phyloP scores from a whole-genome alignment of 495 filamentous ascomycete genomes.

The Penicillium coffeae region DNA sequence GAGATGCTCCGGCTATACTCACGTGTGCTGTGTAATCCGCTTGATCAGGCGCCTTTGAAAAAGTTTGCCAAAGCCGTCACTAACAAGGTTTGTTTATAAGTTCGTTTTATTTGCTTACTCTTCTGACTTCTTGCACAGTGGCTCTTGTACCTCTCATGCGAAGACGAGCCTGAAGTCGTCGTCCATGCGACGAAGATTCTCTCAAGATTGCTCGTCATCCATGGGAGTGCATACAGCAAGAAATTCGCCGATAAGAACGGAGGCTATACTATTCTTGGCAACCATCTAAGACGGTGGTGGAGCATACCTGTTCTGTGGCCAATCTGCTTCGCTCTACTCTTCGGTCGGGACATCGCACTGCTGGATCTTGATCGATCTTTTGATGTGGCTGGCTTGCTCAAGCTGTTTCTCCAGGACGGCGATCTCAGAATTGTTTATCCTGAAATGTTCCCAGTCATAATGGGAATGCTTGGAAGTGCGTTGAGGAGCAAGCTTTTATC shows the following conservation, averaged over 20 bases:
- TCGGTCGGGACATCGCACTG: constrained; percentile 73
- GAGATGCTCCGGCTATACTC: constrained; percentile 78
- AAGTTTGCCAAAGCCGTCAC: constrained; percentile 95
- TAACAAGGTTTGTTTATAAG: constrained; percentile 67
- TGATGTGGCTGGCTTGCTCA: constrained; percentile 66
- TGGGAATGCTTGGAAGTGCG: constrained; percentile 83
- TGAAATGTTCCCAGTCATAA: constrained; percentile 75
- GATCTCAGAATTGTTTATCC: constrained; percentile 65
- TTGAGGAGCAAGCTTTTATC: constrained; percentile 49
- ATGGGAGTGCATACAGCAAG: constrained; percentile 72
- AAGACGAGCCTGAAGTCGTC: constrained; percentile 79
- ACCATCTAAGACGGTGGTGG: constrained; percentile 85
- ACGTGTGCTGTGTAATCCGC: constrained; percentile 72
- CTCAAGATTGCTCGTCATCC: constrained; percentile 74
- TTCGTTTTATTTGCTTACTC: background rate
- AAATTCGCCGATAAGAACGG: constrained; percentile 84
- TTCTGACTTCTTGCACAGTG: constrained; percentile 54
- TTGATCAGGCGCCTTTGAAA: constrained; percentile 60
- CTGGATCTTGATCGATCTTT: constrained; percentile 71
- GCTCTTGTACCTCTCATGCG: constrained; percentile 89
- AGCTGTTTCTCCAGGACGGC: constrained; percentile 56
- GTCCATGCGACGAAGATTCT: constrained; percentile 80
- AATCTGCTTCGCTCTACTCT: constrained; percentile 83
- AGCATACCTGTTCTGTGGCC: constrained; percentile 80
- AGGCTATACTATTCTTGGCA: constrained; percentile 78